Conservation (phyloP, 176 grass and related monocot species). For the Lolium rigidum region DNA sequence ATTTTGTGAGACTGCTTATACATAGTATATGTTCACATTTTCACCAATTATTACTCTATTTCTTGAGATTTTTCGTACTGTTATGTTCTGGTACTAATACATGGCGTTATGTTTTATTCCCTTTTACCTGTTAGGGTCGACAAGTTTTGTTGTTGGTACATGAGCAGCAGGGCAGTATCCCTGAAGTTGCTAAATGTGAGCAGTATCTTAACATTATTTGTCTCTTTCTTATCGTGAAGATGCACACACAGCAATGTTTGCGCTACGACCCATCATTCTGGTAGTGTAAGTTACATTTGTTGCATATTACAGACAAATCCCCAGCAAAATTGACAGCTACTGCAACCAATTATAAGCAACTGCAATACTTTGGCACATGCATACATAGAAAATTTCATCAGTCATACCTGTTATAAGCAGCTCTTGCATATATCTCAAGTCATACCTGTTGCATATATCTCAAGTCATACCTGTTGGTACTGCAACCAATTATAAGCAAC, state of each 20-base stretch:
- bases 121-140: neutral
- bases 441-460: too few species aligned
- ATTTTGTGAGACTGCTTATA: neutral
- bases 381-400: too few species aligned
- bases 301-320: neutral
- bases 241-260: neutral
- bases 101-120: neutral
- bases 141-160: neutral
- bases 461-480: neutral
- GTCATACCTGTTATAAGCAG: too few species aligned
- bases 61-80: neutral
- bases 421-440: neutral
- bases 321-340: too few species aligned
- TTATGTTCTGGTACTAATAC: neutral
- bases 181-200: neutral
- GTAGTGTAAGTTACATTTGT: neutral
- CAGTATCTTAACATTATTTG: neutral
- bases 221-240: neutral
- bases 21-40: neutral
- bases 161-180: neutral
- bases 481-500: too few species aligned
- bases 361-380: too few species aligned
- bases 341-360: too few species aligned
- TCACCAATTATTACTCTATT: neutral
- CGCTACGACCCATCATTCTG: neutral